Conservation (phyloP, 495 filamentous ascomycete genomes). For the Aspergillus nanangensis region DNA sequence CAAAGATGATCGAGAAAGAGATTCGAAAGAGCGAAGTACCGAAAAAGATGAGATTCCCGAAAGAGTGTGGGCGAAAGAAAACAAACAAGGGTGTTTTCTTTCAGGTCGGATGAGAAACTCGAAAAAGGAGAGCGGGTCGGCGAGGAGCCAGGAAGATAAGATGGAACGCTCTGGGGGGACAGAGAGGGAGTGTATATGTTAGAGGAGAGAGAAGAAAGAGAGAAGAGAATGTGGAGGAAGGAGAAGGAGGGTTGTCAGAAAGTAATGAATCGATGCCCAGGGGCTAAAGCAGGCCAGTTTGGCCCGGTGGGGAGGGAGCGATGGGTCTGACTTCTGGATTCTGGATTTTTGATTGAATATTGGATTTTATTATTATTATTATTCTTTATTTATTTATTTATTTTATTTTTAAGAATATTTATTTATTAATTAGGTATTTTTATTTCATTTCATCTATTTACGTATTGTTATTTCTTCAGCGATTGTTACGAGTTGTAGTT, state of each 20-base stretch:
- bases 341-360: no score
- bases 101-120: conserved; percentile 43
- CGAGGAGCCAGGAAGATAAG: conserved; percentile 7
- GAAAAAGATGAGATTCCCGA: conserved; percentile 23
- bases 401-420: background rate
- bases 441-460: background rate
- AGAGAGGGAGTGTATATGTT: no score
- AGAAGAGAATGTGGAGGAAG: conserved; percentile 17
- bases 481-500: no score
- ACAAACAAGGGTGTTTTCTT: conserved; percentile 33
- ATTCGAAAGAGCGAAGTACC: conserved; percentile 24
- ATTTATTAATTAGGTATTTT: background rate
- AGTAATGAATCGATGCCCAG: no score
- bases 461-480: background rate
- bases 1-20: conserved; percentile 3
- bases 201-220: conserved; percentile 8
- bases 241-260: conserved; percentile 14
- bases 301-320: no score
- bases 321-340: no score
- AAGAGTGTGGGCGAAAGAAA: conserved; percentile 46
- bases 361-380: no score
- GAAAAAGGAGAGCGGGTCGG: conserved; percentile 6
- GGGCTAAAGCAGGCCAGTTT: no score
- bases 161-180: conserved; percentile 15
- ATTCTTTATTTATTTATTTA: background rate